Conservation (phyloP, 2,329 filamentous ascomycete genomes). For the Grosmannia clavigera region DNA sequence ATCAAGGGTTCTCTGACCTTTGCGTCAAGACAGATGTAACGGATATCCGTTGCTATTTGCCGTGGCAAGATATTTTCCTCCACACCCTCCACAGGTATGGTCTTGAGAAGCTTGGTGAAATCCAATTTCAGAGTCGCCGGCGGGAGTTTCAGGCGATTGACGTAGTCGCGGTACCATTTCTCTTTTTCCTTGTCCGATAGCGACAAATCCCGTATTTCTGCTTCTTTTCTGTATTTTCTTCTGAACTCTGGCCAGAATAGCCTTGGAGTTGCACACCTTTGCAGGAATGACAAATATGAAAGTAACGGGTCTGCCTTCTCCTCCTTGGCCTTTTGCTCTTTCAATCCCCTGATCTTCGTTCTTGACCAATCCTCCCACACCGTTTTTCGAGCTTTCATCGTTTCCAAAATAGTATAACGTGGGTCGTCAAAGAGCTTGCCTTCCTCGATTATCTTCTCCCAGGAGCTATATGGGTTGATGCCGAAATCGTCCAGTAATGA, state of each 20-base stretch:
- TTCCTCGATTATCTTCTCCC: slow-evolving; percentile 81
- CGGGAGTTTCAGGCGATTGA: slow-evolving; percentile 53
- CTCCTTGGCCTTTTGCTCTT: slow-evolving; percentile 59
- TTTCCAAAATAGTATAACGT: slow-evolving; percentile 72
- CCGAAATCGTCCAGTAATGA: slow-evolving; percentile 73
- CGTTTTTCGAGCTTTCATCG: slow-evolving; percentile 69
- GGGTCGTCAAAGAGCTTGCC: slow-evolving; percentile 72
- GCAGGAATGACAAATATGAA: slow-evolving; percentile 69
- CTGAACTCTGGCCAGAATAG: slow-evolving; percentile 97
- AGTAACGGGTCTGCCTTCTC: slow-evolving; percentile 75
- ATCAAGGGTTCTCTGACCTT: slow-evolving; percentile 51
- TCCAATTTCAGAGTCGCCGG: slow-evolving; percentile 57
- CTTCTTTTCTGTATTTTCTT: slow-evolving; percentile 74
- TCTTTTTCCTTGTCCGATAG: slow-evolving; percentile 67
- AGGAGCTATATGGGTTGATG: slow-evolving; percentile 79
- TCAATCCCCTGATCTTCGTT: slow-evolving; percentile 60
- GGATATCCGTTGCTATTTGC: slow-evolving; percentile 50
- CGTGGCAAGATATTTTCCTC: slow-evolving; percentile 51
- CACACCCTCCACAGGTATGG: slow-evolving; percentile 43
- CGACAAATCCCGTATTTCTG: slow-evolving; percentile 62
- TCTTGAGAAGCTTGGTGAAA: slow-evolving; percentile 50
- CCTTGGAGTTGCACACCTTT: slow-evolving; percentile 74
- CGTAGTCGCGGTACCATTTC: slow-evolving; percentile 65
- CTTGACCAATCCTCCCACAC: slow-evolving; percentile 77
- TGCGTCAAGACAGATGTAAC: slow-evolving; percentile 55